Evolutionary conservation across 2,329 filamentous ascomycete genomes (phyloP).

Genomic region (Hypoxylon sp.): DNA sequence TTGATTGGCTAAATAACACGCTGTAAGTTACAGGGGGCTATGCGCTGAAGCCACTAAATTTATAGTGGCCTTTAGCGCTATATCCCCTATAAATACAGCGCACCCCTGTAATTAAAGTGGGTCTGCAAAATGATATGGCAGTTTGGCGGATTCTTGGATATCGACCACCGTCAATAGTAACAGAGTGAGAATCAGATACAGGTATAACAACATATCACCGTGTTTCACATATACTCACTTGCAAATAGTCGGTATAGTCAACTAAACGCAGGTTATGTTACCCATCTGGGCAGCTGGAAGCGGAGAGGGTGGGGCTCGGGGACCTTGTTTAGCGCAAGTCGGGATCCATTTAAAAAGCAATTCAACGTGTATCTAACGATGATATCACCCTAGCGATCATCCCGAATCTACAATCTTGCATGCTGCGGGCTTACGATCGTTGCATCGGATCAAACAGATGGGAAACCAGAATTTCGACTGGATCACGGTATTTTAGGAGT

Average conservation of each 20-base stretch:
- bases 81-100: too few relatives aligned
- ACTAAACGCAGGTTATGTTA: constrained; percentile 6
- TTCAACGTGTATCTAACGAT: constrained; percentile 6
- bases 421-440: neutral
- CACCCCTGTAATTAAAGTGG: too few relatives aligned
- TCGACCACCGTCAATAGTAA: neutral
- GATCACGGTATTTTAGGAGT: neutral
- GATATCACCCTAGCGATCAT: constrained; percentile 22
- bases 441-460: neutral
- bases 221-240: constrained; percentile 6
- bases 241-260: constrained; percentile 1
- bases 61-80: too few relatives aligned
- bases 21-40: too few relatives aligned
- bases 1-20: too few relatives aligned
- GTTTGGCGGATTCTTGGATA: too few relatives aligned
- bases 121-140: too few relatives aligned
- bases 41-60: too few relatives aligned
- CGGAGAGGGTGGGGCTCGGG: constrained; percentile 2
- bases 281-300: constrained; percentile 24
- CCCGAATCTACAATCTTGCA: constrained; percentile 22
- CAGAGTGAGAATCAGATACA: neutral
- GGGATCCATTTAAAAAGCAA: constrained; percentile 15
- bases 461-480: neutral
- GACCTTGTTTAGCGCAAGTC: neutral
- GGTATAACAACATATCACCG: constrained; percentile 8